A percentile compares a stretch with the other conserved stretches of the same genome.
Evolutionary conservation across 202 grass and related monocot genomes (phyloP).

Genomic region (Panicum virgatum): DNA sequence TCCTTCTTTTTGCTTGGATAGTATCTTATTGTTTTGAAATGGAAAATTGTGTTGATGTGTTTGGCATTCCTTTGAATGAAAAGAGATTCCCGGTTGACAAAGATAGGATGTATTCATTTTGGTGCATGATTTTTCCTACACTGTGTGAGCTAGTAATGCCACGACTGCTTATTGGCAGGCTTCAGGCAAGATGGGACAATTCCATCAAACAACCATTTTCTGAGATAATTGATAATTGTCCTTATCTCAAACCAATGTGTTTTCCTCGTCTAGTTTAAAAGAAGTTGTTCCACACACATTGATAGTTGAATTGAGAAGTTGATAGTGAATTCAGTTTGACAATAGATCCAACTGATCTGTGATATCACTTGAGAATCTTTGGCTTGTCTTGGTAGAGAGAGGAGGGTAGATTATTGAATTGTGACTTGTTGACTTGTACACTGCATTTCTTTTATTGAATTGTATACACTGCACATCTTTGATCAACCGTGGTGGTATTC

Average conservation of each 20-base stretch:
- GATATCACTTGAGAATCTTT: neutral
- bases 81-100: neutral
- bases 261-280: neutral
- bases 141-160: neutral
- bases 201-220: neutral
- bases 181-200: neutral
- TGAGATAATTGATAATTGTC: neutral
- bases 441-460: neutral
- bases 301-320: constrained; percentile 3
- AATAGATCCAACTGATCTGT: constrained; percentile 17
- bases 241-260: neutral
- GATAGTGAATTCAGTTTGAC: neutral
- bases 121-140: neutral
- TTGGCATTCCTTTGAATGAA: constrained; percentile 20
- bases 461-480: neutral
- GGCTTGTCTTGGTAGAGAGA: neutral
- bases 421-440: neutral
- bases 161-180: neutral
- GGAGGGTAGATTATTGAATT: neutral
- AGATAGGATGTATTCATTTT: constrained; percentile 3
- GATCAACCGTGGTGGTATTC: constrained; percentile 30
- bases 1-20: constrained; percentile 4
- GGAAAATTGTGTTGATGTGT: neutral
- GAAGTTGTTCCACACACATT: neutral
- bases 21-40: neutral